phyloP scores from a whole-genome alignment of 2,329 filamentous ascomycete genomes.

The Clonostachys chloroleuca region DNA sequence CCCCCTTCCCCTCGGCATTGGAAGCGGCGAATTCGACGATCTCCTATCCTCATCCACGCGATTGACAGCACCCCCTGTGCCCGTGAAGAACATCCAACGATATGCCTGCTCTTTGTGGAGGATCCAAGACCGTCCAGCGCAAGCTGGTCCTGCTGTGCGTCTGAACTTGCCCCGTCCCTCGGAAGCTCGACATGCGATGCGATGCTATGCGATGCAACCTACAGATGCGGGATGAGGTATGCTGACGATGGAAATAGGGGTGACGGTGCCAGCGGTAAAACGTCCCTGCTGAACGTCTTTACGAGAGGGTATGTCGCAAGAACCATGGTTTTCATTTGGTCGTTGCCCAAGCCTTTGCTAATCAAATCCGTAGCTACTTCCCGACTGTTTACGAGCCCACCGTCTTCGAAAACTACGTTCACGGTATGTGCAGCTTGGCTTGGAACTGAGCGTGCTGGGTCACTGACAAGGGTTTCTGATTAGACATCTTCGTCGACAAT shows the following conservation, averaged over 20 bases:
- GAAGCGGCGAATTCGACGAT: too few species aligned
- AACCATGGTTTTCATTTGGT: background rate
- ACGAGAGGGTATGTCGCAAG: conserved; percentile 73
- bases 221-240: background rate
- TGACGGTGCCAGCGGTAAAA: conserved; percentile 96
- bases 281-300: conserved; percentile 94
- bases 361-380: conserved; percentile 65
- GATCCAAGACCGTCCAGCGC: conserved; percentile 83
- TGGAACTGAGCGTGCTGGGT: background rate
- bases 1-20: too few species aligned
- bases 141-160: conserved; percentile 87
- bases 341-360: conserved; percentile 3
- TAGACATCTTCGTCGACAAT: conserved; percentile 97
- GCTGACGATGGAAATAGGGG: conserved; percentile 51
- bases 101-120: conserved; percentile 49
- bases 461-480: background rate
- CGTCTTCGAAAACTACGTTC: conserved; percentile 98
- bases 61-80: too few species aligned
- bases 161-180: background rate
- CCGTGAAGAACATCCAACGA: background rate
- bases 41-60: too few species aligned
- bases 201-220: too few species aligned
- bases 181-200: too few species aligned
- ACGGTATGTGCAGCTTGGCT: conserved; percentile 56
- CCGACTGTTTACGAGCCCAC: conserved; percentile 98